Evolutionary conservation across 2,329 filamentous ascomycete species (phyloP).

Genomic region (Colletotrichum trifolii): DNA sequence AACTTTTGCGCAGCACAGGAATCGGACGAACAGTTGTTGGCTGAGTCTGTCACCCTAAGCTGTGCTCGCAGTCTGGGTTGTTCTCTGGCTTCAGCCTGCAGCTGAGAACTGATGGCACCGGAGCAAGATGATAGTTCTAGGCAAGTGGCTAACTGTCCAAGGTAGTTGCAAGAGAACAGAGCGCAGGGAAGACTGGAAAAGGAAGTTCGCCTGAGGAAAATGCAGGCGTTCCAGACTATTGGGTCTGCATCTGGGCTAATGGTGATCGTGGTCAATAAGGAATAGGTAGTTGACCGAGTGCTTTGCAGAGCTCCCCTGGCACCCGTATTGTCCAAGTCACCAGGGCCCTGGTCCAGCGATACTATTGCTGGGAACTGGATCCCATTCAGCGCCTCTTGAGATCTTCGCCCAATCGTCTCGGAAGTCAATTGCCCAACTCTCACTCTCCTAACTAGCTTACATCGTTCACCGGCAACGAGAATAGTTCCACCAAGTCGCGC

Average conservation of each 20-base stretch:
- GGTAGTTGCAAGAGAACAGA: neutral
- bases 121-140: neutral
- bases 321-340: neutral
- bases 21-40: slow-evolving; percentile 13
- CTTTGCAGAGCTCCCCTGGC: neutral
- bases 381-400: too few species aligned
- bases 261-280: neutral
- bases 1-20: neutral
- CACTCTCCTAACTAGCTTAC: neutral
- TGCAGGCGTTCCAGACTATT: slow-evolving; percentile 16
- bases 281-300: slow-evolving; percentile 12
- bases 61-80: slow-evolving; percentile 17
- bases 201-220: neutral
- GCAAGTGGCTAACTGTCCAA: slow-evolving; percentile 7
- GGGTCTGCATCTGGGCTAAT: neutral
- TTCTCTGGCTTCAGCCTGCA: slow-evolving; percentile 9
- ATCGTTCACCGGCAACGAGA: neutral
- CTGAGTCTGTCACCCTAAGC: slow-evolving; percentile 17
- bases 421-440: too few species aligned
- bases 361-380: too few species aligned
- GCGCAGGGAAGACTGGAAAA: too few species aligned
- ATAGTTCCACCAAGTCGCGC: slow-evolving; percentile 5
- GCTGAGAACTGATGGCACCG: slow-evolving; percentile 26
- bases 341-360: neutral
- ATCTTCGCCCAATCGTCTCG: too few species aligned